Conservation (phyloP, 1,284 basidiomycete genomes). For the Ceratobasidium sp. region DNA sequence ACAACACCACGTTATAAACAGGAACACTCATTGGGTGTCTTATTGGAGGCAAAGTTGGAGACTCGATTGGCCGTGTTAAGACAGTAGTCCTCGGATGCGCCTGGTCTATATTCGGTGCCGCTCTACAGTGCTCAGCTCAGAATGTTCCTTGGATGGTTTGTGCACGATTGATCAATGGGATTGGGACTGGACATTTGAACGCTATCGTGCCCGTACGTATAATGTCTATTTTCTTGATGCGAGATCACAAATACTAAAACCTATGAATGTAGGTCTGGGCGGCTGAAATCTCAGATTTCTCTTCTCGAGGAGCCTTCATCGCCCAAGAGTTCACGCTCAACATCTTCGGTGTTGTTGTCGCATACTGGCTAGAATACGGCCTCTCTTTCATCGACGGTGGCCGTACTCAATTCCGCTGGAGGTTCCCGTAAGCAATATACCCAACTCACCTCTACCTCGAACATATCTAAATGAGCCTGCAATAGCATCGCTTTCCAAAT, state of each 20-base stretch:
- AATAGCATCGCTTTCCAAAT: conserved; percentile 62
- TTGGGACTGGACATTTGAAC: conserved; percentile 64
- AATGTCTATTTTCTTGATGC: conserved; percentile 47
- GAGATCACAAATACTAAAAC: conserved; percentile 41
- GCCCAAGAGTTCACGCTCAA: conserved; percentile 57
- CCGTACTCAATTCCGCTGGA: conserved; percentile 57
- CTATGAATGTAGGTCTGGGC: conserved; percentile 29
- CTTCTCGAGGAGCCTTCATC: conserved; percentile 54
- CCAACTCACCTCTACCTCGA: no score
- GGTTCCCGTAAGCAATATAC: conserved; percentile 52
- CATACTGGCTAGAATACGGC: conserved; percentile 66
- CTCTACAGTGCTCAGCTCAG: conserved; percentile 63
- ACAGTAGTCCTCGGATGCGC: conserved; percentile 58
- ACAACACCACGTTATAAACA: conserved; percentile 57
- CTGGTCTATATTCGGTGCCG: conserved; percentile 62
- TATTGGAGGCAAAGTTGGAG: conserved; percentile 60
- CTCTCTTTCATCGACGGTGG: conserved; percentile 63
- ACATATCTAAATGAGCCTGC: no score
- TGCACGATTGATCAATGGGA: conserved; percentile 63
- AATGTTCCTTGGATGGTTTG: conserved; percentile 64
- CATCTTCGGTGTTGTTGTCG: conserved; percentile 65
- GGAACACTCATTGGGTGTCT: conserved; percentile 63
- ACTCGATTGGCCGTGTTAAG: conserved; percentile 60
- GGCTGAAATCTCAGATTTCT: conserved; percentile 47
- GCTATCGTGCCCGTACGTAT: conserved; percentile 65